A percentile compares a stretch with the other conserved stretches of the same genome.
Evolutionary conservation across 371 early-diverging fungal genomes (phyloP).

Genomic region (Parasitella parasitica): DNA sequence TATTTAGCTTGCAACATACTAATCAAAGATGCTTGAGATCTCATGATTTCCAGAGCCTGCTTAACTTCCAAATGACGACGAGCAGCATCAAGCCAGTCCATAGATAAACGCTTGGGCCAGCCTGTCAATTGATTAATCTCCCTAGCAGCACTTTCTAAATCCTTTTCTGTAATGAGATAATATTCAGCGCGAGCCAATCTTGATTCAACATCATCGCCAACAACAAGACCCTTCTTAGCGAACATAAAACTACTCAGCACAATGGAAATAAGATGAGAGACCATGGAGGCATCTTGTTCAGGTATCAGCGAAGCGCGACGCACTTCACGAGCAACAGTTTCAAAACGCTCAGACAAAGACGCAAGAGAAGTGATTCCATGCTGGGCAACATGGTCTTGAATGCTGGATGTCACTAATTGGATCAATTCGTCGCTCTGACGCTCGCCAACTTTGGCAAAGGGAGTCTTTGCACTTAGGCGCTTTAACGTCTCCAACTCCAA

Average conservation of each 20-base stretch:
- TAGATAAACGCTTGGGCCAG: slow-evolving; percentile 88
- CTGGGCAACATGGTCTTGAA: slow-evolving; percentile 61
- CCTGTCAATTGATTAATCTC: slow-evolving; percentile 94
- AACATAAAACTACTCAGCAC: slow-evolving; percentile 80
- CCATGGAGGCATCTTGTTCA: slow-evolving; percentile 79
- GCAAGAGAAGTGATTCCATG: slow-evolving; percentile 73
- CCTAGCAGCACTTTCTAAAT: slow-evolving; percentile 88
- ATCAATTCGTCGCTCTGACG: slow-evolving; percentile 70
- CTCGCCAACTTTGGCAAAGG: slow-evolving; percentile 43
- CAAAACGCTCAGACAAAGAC: slow-evolving; percentile 76
- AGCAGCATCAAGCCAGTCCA: slow-evolving; percentile 89
- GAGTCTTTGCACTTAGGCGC: slow-evolving; percentile 31
- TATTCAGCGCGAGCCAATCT: slow-evolving; percentile 82
- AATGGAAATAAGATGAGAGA: slow-evolving; percentile 75
- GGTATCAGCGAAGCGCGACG: slow-evolving; percentile 86
- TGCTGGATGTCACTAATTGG: slow-evolving; percentile 60
- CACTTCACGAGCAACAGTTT: slow-evolving; percentile 68
- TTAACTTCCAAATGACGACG: slow-evolving; percentile 83
- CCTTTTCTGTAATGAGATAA: slow-evolving; percentile 67
- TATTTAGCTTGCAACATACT: slow-evolving; percentile 33
- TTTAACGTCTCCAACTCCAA: slow-evolving; percentile 68
- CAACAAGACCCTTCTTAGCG: slow-evolving; percentile 82
- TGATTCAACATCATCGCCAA: slow-evolving; percentile 90
- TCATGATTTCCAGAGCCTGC: slow-evolving; percentile 75
- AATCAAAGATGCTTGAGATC: slow-evolving; percentile 29